Evolutionary conservation across 371 early-diverging fungal genomes (phyloP), one percentile per base, ranked within the genome.

Genomic region (Rhizopus sp.): DNA sequence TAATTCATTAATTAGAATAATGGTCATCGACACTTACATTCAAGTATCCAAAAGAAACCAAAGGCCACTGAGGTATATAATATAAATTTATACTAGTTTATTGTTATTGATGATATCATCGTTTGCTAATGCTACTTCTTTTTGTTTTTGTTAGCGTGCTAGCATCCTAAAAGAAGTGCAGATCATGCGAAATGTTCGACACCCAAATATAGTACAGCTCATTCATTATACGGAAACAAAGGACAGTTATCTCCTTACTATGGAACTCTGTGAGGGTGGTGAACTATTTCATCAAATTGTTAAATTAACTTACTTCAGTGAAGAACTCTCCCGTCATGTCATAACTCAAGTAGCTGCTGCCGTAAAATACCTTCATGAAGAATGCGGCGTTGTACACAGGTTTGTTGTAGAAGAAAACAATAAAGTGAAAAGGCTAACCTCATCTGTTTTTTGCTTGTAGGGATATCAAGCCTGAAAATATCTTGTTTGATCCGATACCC

Each of bases 401-500:
- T 73, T 62, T 4, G 9, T 7, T 44, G 3, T 16, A 13, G 7
- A 44, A 5, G 15, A 17, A 44, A 15, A 12, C 7, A 13, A 44
- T 32, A 7, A 30, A 10, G 12, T 13, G 17, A 50, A 32, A 34
- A 8, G 5, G 0, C 35, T 35, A 34, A 35, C 10, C 23, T 1
- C 6, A 13, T 16, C 17, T 8, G 46, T n/a, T 45, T 5, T 37
- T 12, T 23, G 12, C 33, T 3, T 30, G 51, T 49, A 77, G 84
- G 30, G 98, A 99, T 67, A 91, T 99, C 62, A 99, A 99, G 73
- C 93, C 94, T 23, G 99, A 99, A 72, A 99, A 99, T 67, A 88
- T 94, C 53, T 72, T 96, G 17, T 92, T 88, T 72, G 88, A 87
- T 51, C 82, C 90, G 17, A 88, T 89, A 32, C 85, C 88, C 0